These are phyloP conservation scores for Podila clonocystis DNA, from an alignment of 192 early-diverging fungal species.

Conservation along the genomic window DNA sequence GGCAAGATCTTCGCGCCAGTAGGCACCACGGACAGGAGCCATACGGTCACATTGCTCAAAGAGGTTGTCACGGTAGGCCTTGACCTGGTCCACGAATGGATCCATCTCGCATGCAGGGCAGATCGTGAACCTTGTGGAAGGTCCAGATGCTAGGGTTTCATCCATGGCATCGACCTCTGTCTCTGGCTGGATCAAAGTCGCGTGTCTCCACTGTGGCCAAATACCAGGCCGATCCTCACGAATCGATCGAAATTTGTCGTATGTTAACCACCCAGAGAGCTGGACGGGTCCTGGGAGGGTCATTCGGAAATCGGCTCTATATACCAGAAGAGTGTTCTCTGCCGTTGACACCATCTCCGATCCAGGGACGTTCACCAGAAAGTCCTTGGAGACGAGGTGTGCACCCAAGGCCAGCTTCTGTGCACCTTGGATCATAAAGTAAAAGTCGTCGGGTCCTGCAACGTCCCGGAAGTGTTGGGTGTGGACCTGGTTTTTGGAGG, in stretches of 20 bases:
- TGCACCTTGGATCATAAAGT: slow-evolving; percentile 28
- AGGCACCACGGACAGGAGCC: slow-evolving; percentile 27
- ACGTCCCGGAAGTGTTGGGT: slow-evolving; percentile 17
- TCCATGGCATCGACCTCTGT: not conserved
- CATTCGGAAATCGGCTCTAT: slow-evolving; percentile 38
- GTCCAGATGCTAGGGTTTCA: not conserved
- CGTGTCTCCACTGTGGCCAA: slow-evolving; percentile 43
- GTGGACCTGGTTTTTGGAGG: slow-evolving; percentile 20
- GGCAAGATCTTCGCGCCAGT: slow-evolving; percentile 31
- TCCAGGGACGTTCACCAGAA: slow-evolving; percentile 4
- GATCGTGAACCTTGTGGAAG: slow-evolving; percentile 5
- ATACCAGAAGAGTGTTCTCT: slow-evolving; percentile 5
- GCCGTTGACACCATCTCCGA: not conserved
- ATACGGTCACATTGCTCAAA: slow-evolving; percentile 43
- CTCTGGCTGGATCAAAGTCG: slow-evolving; percentile 11
- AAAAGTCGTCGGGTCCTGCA: slow-evolving; percentile 37
- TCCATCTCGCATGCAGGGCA: slow-evolving; percentile 17
- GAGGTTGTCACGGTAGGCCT: slow-evolving; percentile 4
- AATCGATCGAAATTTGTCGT: slow-evolving; percentile 25
- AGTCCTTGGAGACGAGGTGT: slow-evolving; percentile 22
- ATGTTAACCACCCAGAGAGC: slow-evolving; percentile 29
- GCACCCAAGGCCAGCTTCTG: slow-evolving; percentile 30
- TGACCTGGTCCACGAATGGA: slow-evolving; percentile 21
- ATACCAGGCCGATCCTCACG: slow-evolving; percentile 25
- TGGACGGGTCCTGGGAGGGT: slow-evolving; percentile 26